Percentiles rank a stretch among this genome's conserved stretches.
Evolutionary conservation across 352 stramenopile species (phyloP).

Genomic region (Hyaloperonospora brassicae): DNA sequence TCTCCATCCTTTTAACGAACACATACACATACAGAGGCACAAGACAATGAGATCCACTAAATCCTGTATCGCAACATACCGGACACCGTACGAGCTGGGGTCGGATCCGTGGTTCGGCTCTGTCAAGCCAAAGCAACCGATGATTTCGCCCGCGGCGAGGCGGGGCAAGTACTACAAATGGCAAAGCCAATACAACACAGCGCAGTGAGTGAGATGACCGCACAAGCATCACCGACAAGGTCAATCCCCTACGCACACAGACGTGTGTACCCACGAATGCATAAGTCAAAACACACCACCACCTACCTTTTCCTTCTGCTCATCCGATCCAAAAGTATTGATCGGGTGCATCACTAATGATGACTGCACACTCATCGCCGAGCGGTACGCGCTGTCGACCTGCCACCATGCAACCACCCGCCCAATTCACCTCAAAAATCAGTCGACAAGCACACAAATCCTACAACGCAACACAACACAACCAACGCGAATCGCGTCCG

Average conservation of each 20-base stretch:
- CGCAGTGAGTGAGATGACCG: not conserved
- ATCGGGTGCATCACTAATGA: conserved; percentile 98
- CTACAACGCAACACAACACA: not conserved
- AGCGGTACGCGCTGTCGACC: conserved; percentile 95
- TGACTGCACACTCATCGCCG: conserved; percentile 96
- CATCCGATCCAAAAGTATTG: conserved; percentile 93
- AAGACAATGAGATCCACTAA: conserved; percentile 1
- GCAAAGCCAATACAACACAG: not conserved
- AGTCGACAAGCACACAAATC: not conserved
- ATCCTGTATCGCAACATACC: not conserved
- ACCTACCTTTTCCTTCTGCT: conserved; percentile 90
- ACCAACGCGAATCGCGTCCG: too few relatives aligned
- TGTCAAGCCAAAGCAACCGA: conserved; percentile 97
- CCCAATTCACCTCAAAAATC: not conserved
- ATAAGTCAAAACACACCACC: too few relatives aligned
- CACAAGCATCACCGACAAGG: too few relatives aligned
- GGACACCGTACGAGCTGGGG: conserved; percentile 65
- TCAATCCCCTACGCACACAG: too few relatives aligned
- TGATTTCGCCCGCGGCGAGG: conserved; percentile 91
- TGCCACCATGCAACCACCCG: conserved; percentile 7
- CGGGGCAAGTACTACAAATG: conserved; percentile 86
- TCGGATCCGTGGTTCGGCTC: conserved; percentile 97
- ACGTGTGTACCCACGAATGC: too few relatives aligned
- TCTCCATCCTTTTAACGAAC: conserved; percentile 87
- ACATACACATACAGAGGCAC: conserved; percentile 4